A percentile compares a stretch with the other conserved stretches of the same genome.
These are phyloP conservation scores for Pilasporangium apinafurcum DNA, from an alignment of 352 stramenopile species.

Conservation along the genomic window DNA sequence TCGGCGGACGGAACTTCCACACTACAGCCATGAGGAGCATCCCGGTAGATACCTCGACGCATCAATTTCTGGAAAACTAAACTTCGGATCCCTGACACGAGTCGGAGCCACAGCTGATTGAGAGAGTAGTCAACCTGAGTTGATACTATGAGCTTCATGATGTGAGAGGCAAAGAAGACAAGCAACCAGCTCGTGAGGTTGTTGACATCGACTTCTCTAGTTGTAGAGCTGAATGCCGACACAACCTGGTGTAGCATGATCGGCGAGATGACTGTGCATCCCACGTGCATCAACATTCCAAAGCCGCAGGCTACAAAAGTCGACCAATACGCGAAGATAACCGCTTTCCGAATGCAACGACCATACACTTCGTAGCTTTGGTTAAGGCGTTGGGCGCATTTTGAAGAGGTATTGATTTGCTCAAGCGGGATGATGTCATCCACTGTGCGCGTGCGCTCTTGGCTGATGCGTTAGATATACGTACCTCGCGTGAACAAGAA, in stretches of 20 bases:
- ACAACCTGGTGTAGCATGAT: constrained; percentile 11
- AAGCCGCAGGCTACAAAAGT: background rate
- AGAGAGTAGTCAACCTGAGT: constrained; percentile 4
- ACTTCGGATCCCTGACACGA: constrained; percentile 1
- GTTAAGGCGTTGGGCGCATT: background rate
- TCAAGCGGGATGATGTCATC: background rate
- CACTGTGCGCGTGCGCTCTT: background rate
- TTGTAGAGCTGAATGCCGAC: background rate
- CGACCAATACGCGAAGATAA: background rate
- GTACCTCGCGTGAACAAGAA: constrained; percentile 3
- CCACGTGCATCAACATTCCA: no score
- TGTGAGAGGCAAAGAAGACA: constrained; percentile 1
- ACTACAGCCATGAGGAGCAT: background rate
- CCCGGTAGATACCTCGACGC: background rate
- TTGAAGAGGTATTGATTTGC: background rate
- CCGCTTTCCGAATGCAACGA: background rate
- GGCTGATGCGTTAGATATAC: constrained; percentile 1
- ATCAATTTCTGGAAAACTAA: constrained; percentile 8
- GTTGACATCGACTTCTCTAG: background rate
- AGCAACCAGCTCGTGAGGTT: background rate
- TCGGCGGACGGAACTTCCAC: background rate
- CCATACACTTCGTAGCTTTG: background rate
- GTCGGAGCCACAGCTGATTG: constrained; percentile 3
- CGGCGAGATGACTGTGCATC: constrained; percentile 4
- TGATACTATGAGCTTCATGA: constrained; percentile 5